Evolutionary conservation across 1,139 yeast species (phyloP).

Genomic region (Taiozyma sp.): DNA sequence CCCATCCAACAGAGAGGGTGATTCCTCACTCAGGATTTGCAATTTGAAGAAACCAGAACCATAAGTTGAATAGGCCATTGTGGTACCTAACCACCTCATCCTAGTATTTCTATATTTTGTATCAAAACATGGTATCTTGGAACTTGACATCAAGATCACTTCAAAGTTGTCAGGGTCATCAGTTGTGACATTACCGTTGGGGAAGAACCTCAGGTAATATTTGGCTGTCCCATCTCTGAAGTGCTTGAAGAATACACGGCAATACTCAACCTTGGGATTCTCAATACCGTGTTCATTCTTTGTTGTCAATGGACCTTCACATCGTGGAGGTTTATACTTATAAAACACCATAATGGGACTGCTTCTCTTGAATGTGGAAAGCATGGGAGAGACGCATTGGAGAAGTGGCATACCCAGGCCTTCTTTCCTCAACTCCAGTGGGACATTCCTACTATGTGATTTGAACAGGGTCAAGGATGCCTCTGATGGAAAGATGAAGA

Average conservation of each 20-base stretch:
- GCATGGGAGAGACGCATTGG: conserved; percentile 26
- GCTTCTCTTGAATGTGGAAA: conserved; percentile 24
- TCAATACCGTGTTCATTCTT: neutral
- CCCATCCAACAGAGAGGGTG: conserved; percentile 25
- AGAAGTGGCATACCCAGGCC: conserved; percentile 29
- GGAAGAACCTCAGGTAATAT: conserved; percentile 17
- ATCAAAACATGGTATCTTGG: conserved; percentile 18
- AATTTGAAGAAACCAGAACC: conserved; percentile 19
- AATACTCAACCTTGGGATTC: conserved; percentile 13
- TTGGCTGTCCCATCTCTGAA: conserved; percentile 13
- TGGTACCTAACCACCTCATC: conserved; percentile 22
- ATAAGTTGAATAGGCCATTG: conserved; percentile 12
- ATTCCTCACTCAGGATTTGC: conserved; percentile 26
- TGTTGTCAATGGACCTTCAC: neutral
- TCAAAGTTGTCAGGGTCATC: conserved; percentile 13
- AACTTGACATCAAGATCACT: conserved; percentile 15
- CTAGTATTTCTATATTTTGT: conserved; percentile 15
- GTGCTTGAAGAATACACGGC: conserved; percentile 17
- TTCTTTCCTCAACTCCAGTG: conserved; percentile 13
- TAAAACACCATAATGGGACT: conserved; percentile 26
- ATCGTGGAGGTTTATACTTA: conserved; percentile 19
- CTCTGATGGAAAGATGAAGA: conserved; percentile 28
- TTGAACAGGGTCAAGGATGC: conserved; percentile 23
- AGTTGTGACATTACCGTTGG: conserved; percentile 11
- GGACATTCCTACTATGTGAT: conserved; percentile 24